Evolutionary conservation across 2,329 filamentous ascomycete genomes (phyloP).

Genomic region (Fusarium sp.): DNA sequence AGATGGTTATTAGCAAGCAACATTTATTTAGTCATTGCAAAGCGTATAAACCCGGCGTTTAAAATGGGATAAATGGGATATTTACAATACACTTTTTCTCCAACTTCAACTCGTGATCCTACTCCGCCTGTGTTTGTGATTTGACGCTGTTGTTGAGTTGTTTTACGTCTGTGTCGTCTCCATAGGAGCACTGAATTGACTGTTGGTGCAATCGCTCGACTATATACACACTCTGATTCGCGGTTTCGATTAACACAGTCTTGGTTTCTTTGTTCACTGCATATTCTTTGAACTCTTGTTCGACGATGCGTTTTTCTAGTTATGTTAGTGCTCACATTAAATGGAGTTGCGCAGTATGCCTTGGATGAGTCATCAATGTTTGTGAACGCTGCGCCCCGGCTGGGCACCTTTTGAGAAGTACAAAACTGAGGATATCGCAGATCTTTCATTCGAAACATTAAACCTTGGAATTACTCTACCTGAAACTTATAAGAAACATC

Average conservation of each 20-base stretch:
- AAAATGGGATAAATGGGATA: not conserved
- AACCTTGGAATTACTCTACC: not conserved
- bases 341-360: not conserved
- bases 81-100: constrained; percentile 4
- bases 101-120: not conserved
- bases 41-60: constrained; percentile 10
- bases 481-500: too few species aligned
- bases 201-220: not conserved
- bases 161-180: not conserved
- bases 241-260: not conserved
- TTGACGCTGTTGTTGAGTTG: too few species aligned
- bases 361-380: constrained; percentile 25
- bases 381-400: constrained; percentile 6
- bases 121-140: not conserved
- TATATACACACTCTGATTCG: not conserved
- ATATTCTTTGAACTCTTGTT: not conserved
- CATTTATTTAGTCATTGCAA: not conserved
- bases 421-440: constrained; percentile 3
- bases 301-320: not conserved
- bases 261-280: not conserved
- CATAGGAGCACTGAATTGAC: not conserved
- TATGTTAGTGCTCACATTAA: not conserved
- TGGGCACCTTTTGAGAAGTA: constrained; percentile 4
- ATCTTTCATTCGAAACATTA: not conserved
- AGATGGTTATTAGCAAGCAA: not conserved